Percentiles rank a stretch among this genome's conserved stretches.
phyloP scores from a whole-genome alignment of 208 protist species.

The Trypanosoma rangeli region DNA sequence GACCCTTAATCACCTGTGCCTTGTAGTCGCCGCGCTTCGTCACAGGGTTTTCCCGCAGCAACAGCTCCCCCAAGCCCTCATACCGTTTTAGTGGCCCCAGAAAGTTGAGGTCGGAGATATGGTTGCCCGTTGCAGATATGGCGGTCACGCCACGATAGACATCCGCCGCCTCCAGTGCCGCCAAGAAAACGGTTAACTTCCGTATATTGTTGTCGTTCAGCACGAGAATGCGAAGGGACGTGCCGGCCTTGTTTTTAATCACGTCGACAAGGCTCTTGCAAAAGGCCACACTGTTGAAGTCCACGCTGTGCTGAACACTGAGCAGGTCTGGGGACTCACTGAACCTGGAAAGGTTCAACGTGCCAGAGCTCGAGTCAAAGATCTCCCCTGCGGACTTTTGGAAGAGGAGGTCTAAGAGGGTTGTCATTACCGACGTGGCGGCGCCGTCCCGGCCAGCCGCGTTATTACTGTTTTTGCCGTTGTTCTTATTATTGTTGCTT shows the following conservation, averaged over 20 bases:
- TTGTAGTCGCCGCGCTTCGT: conserved; percentile 43
- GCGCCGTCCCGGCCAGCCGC: conserved; percentile 29
- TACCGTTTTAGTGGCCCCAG: conserved; percentile 63
- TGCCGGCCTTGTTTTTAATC: conserved; percentile 58
- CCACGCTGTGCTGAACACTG: conserved; percentile 62
- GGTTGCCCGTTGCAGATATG: conserved; percentile 71
- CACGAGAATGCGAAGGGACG: conserved; percentile 55
- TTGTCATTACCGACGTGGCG: conserved; percentile 71
- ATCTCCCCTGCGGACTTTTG: conserved; percentile 57
- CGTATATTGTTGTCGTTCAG: conserved; percentile 75
- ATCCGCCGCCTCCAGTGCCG: conserved; percentile 55
- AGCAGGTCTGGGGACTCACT: conserved; percentile 51
- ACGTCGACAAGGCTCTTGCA: conserved; percentile 70
- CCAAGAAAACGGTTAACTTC: conserved; percentile 57
- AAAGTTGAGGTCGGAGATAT: conserved; percentile 59
- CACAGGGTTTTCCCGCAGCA: conserved; percentile 70
- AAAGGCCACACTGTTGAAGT: conserved; percentile 86
- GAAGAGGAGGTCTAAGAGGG: conserved; percentile 71
- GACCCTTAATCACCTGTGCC: conserved; percentile 35
- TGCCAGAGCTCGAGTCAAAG: conserved; percentile 47
- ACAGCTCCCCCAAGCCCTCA: conserved; percentile 59
- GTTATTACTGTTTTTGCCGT: conserved; percentile 34
- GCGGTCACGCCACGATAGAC: conserved; percentile 68
- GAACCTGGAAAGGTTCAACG: conserved; percentile 69
- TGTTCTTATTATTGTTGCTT: conserved; percentile 16